Base-by-base conservation (phyloP, 129 eudicot species). In the Deinandra increscens region DNA sequence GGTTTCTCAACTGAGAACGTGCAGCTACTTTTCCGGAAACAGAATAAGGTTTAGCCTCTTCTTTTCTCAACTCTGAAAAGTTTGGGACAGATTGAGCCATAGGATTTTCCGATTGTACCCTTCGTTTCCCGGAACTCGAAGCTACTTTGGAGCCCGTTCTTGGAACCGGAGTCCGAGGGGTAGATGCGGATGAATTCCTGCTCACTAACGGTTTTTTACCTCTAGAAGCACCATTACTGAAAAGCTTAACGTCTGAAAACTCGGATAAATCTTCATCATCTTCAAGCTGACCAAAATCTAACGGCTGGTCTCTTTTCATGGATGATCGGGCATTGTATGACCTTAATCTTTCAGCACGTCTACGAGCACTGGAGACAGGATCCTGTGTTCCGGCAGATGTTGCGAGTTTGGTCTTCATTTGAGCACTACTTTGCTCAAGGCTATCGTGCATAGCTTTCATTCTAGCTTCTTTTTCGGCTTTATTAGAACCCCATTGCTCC, bases 1-100 rank as follows among this genome's bases (percentile, higher is more conserved):
- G 80, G 75, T 73, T 94, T 81, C 97, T 85, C 44, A 45, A 46
- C 70, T 86, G 96, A 56, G 85, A 69, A 37, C 97, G 93, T 9
- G 72, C 42, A 45, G 78, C 71, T 66, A 75, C 73, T 79, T 85
- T 90, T 65, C 88, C 79, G 62, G 60, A 66, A 76, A 84, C 91
- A 65, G 92, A 80, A 68, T 72, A 90, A 23, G 96, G 97, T 70
- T 90, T 94, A 3, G 97, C 80, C 68, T 87, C 88, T 68, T 94
- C 99, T 80, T 94, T 94, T 75, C 99, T 79, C 29, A 94, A 63
- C 69, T 90, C 99, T 42, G 90, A 82, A 54, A 94, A 89, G 70
- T 87, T 94, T 18, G 97, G 99, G 70, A 94, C 96, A 0, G 97
- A 94, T 55, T 87, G 99, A 0, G 79, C 91, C 36, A 87, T 87